Conservation (phyloP, 495 filamentous ascomycete species). For the Lasiosphaeria hispida region DNA sequence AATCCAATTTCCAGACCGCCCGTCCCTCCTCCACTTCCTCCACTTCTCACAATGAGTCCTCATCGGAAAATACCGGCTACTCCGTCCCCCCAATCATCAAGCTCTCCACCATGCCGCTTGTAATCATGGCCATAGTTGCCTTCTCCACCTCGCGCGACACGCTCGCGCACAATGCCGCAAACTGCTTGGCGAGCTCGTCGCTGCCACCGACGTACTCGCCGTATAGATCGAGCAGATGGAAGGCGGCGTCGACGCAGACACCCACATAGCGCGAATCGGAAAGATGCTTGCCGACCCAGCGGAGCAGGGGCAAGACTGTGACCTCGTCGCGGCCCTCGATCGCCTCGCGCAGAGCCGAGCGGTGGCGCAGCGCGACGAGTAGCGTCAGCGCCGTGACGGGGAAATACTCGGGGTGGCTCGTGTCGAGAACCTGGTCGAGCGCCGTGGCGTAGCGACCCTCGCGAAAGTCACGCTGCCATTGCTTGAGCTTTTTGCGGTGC, state of each 20-base stretch:
- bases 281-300: constrained; percentile 78
- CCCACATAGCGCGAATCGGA: constrained; percentile 72
- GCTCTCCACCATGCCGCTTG: constrained; percentile 81
- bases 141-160: constrained; percentile 77
- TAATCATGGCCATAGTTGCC: constrained; percentile 73
- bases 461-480: constrained; percentile 79
- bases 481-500: constrained; percentile 56
- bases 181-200: constrained; percentile 63
- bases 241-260: constrained; percentile 73
- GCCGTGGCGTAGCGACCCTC: constrained; percentile 73
- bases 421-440: constrained; percentile 72
- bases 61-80: neutral
- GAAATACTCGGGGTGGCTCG: constrained; percentile 43
- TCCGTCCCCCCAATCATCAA: constrained; percentile 42
- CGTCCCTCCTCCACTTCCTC: too few relatives aligned
- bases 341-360: constrained; percentile 79
- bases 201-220: constrained; percentile 74
- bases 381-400: constrained; percentile 67
- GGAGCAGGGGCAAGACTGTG: constrained; percentile 74
- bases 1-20: too few relatives aligned
- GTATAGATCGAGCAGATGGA: constrained; percentile 84
- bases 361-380: constrained; percentile 79
- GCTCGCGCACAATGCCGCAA: constrained; percentile 61
- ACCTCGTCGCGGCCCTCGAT: constrained; percentile 80
- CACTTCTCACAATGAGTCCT: too few relatives aligned